Evolutionary conservation across 2,329 filamentous ascomycete genomes (phyloP), one percentile per base, ranked within the genome.

Genomic region (Penicillium nordicum): DNA sequence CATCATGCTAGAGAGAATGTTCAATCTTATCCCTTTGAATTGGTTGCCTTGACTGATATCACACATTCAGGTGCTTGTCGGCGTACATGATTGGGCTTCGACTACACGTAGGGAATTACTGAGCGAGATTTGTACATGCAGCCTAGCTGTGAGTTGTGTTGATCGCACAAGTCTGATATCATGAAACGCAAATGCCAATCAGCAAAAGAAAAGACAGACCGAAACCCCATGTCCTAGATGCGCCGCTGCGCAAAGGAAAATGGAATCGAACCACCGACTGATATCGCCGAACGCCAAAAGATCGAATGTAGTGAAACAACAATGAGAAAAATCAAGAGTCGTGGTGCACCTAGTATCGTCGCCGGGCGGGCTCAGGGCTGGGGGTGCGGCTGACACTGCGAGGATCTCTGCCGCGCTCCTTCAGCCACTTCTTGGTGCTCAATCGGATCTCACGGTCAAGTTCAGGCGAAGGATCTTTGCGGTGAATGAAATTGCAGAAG

Each of bases 401-500:
- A 70, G 88, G 87, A 77, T 97, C 93, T 67, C 89, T 82, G 21
- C 92, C 93, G 59, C 91, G 83, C 77, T 85, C 78, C 79, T 90
- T 90, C 71, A 97, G 79, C 92, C 93, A 97, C 82, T 97, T 97
- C 84, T 96, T 96, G 61, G 93, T 97, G 68, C 86, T 85, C 65
- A 97, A 82, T 61, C 89, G 86, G 66, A 99, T 76, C 66, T 99
- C 94, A 62, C 88, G 80, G 60, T 99, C 94, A 67, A 99, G 80
- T 78, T 97, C 93, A 11, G 90, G 81, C 65, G 84, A 85, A 4
- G 94, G 94, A 73, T 97, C 94, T 81, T 99, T 99, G 71, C 94
- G 85, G 75, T 99, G 94, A 64, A 99, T 99, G 76, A 99, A 99
- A 76, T 99, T 99, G 83, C 94, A 99, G 80, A 97, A 97, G 32